Percentiles rank a stretch among this genome's conserved stretches.
These are phyloP conservation scores for Quercus aquifolioides DNA, from an alignment of 306 rosid species.

Conservation along the genomic window DNA sequence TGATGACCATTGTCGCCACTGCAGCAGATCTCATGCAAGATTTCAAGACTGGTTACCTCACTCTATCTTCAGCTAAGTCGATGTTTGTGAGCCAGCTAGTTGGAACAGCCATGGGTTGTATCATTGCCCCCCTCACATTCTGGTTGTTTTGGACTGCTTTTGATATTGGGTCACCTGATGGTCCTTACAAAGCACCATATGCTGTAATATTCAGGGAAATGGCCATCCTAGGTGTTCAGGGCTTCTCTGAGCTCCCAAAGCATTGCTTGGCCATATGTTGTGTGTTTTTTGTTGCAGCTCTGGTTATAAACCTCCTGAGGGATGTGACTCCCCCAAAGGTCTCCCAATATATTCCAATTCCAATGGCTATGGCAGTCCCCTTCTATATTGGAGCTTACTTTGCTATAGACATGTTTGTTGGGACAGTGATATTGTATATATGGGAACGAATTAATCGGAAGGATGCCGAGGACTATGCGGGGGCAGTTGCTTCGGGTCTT, in stretches of 20 bases:
- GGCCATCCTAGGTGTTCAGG: constrained; percentile 86
- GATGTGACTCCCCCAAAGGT: constrained; percentile 61
- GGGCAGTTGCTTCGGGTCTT: constrained; percentile 95
- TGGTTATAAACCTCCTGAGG: constrained; percentile 63
- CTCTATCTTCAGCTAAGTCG: constrained; percentile 86
- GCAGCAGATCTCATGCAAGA: constrained; percentile 99
- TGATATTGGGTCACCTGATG: constrained; percentile 84
- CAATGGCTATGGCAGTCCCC: constrained; percentile 98
- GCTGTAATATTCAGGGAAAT: constrained; percentile 89
- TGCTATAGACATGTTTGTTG: constrained; percentile 85
- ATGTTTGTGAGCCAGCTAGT: constrained; percentile 86
- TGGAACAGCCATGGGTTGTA: constrained; percentile 94
- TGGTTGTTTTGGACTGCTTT: constrained; percentile 98
- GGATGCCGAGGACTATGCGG: constrained; percentile 77
- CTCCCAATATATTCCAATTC: constrained; percentile 80
- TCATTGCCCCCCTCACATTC: constrained; percentile 93
- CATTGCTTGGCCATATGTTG: constrained; percentile 74
- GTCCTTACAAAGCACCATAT: constrained; percentile 89
- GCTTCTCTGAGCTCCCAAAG: constrained; percentile 90
- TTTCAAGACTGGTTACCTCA: constrained; percentile 96
- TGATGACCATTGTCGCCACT: constrained; percentile 94
- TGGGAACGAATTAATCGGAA: constrained; percentile 81
- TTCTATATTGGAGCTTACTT: constrained; percentile 92
- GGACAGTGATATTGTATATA: constrained; percentile 68
- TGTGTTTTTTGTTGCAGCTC: constrained; percentile 71